Evolutionary conservation across 2,329 filamentous ascomycete genomes (phyloP).

Genomic region (Fusarium duplospermum): DNA sequence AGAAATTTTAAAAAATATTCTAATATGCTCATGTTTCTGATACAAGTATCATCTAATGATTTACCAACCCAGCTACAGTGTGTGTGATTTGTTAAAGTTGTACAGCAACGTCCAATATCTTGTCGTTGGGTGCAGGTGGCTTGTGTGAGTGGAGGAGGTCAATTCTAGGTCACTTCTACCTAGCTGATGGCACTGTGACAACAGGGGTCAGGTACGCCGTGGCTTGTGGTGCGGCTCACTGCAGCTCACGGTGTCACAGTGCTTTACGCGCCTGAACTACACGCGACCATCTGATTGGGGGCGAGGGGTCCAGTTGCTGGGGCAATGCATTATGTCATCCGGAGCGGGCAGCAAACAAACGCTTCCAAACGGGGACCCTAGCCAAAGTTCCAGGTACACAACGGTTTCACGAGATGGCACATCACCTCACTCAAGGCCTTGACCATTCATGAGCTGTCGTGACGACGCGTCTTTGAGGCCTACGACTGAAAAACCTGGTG

Average conservation of each 20-base stretch:
- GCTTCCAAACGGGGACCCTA: constrained; percentile 19
- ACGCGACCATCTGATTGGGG: constrained; percentile 5
- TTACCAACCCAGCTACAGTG: not conserved
- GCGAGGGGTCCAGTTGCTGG: constrained; percentile 34
- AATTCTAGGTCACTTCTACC: not conserved
- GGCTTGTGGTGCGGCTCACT: not conserved
- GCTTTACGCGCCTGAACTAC: constrained; percentile 29
- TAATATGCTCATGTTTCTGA: not conserved
- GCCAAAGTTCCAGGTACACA: constrained; percentile 29
- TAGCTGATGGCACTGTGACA: not conserved
- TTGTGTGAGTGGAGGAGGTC: not conserved
- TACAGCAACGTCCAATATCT: not conserved
- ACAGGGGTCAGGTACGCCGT: not conserved
- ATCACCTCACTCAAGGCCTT: constrained; percentile 21
- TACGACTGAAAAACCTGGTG: constrained; percentile 26
- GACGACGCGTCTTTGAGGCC: constrained; percentile 9
- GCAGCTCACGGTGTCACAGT: constrained; percentile 27
- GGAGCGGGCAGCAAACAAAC: constrained; percentile 21
- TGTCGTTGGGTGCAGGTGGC: not conserved
- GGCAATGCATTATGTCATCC: constrained; percentile 44
- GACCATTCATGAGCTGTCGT: constrained; percentile 22
- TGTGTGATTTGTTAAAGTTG: not conserved
- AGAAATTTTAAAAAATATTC: not conserved
- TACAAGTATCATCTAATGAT: not conserved
- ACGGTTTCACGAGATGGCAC: constrained; percentile 31